Evolutionary conservation across 2,329 filamentous ascomycete species (phyloP).

Genomic region (Stemphylium beticola): DNA sequence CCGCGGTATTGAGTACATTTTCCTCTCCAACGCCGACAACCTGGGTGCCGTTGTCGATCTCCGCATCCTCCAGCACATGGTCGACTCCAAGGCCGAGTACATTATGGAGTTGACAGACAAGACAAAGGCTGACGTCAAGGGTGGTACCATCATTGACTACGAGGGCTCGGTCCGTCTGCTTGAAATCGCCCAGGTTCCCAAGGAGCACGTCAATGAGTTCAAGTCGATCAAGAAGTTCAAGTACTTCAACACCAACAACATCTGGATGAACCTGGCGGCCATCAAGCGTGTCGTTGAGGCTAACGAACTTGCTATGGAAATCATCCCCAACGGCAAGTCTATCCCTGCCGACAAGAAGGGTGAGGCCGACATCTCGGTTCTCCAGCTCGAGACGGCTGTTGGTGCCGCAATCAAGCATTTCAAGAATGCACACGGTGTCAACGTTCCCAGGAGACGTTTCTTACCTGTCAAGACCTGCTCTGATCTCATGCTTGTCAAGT

Average conservation of each 20-base stretch:
- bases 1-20: constrained; percentile 95
- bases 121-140: constrained; percentile 99
- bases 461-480: constrained; percentile 99
- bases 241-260: constrained; percentile 99
- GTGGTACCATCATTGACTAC: constrained; percentile 99
- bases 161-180: constrained; percentile 95
- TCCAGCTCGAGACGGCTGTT: constrained; percentile 98
- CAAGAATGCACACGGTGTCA: constrained; percentile 97
- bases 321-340: constrained; percentile 98
- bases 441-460: constrained; percentile 96
- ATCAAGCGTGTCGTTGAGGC: constrained; percentile 99
- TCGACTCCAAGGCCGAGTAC: constrained; percentile 95
- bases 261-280: constrained; percentile 97
- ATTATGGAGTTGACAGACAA: constrained; percentile 99
- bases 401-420: constrained; percentile 99
- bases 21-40: constrained; percentile 99
- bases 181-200: constrained; percentile 98
- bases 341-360: constrained; percentile 99
- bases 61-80: constrained; percentile 99
- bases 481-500: constrained; percentile 99
- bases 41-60: constrained; percentile 96
- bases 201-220: constrained; percentile 99
- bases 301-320: constrained; percentile 98
- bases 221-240: constrained; percentile 99
- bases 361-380: constrained; percentile 95